Evolutionary conservation across 305 asterid genomes (phyloP).

Genomic region (Fraxinus nigra): DNA sequence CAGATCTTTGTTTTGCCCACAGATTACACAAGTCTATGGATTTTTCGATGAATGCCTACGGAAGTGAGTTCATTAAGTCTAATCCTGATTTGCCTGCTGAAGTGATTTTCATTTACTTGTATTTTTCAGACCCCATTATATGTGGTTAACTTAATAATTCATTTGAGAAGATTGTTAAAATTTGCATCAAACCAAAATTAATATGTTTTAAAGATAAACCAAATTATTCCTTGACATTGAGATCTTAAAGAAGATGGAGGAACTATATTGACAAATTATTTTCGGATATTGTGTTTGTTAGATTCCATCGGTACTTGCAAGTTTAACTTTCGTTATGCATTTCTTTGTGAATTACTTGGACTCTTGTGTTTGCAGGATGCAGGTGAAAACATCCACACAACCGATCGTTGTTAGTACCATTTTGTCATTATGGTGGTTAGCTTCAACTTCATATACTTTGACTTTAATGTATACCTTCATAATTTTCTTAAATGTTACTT

Average conservation of each 20-base stretch:
- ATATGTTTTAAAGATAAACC: not conserved
- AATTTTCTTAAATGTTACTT: constrained; percentile 4
- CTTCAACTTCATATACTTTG: constrained; percentile 18
- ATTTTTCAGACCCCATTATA: not conserved
- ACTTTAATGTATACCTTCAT: constrained; percentile 9
- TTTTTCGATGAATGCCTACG: constrained; percentile 92
- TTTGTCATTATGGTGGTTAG: constrained; percentile 82
- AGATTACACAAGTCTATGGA: constrained; percentile 92
- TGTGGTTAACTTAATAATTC: not conserved
- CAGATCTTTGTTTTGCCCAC: constrained; percentile 32
- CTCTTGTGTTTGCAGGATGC: constrained; percentile 69
- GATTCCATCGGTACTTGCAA: not conserved
- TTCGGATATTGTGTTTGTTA: not conserved
- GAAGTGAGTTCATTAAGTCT: constrained; percentile 57
- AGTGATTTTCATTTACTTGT: constrained; percentile 3
- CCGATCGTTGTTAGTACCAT: constrained; percentile 86
- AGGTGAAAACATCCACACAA: constrained; percentile 74
- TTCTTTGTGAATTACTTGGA: not conserved
- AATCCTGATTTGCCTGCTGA: constrained; percentile 9
- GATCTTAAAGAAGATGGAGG: too few species aligned
- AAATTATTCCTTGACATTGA: too few species aligned
- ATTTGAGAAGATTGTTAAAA: not conserved
- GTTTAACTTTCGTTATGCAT: not conserved
- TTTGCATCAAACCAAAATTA: not conserved
- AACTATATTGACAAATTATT: too few species aligned